Percentiles rank a stretch among this genome's conserved stretches.
Conservation (phyloP, 176 grass and related monocot genomes). For the Triticum monococcum region DNA sequence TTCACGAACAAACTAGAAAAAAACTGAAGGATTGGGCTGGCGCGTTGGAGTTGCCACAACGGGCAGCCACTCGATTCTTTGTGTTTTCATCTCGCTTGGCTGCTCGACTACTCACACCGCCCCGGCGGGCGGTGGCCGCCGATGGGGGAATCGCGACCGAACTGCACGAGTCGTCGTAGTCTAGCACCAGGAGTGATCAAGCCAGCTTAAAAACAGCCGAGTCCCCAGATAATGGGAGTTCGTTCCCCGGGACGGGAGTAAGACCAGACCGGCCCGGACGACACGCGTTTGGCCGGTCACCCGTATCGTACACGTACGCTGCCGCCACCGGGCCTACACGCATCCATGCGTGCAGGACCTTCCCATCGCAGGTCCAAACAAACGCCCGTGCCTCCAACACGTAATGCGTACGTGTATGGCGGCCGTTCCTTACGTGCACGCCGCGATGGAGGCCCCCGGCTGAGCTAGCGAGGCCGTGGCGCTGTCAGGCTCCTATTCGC, state of each 20-base stretch:
- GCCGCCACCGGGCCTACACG: neutral
- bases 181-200: neutral
- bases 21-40: too few relatives aligned
- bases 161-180: neutral
- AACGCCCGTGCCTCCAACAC: neutral
- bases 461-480: neutral
- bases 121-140: neutral
- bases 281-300: neutral
- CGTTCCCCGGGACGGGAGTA: neutral
- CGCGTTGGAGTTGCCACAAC: too few relatives aligned
- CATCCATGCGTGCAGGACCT: neutral
- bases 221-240: too few relatives aligned
- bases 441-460: neutral
- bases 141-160: neutral
- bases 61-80: too few relatives aligned
- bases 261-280: neutral
- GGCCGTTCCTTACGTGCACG: neutral
- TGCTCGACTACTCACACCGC: too few relatives aligned
- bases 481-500: neutral
- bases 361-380: neutral
- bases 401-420: slow-evolving; percentile 14
- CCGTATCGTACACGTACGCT: neutral
- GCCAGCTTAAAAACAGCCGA: neutral
- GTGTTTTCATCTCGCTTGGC: too few relatives aligned
- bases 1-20: too few relatives aligned